Percentiles rank a stretch among this genome's conserved stretches.
Conservation (phyloP, 108 stramenopile genomes). For the Skeletonema grethae region DNA sequence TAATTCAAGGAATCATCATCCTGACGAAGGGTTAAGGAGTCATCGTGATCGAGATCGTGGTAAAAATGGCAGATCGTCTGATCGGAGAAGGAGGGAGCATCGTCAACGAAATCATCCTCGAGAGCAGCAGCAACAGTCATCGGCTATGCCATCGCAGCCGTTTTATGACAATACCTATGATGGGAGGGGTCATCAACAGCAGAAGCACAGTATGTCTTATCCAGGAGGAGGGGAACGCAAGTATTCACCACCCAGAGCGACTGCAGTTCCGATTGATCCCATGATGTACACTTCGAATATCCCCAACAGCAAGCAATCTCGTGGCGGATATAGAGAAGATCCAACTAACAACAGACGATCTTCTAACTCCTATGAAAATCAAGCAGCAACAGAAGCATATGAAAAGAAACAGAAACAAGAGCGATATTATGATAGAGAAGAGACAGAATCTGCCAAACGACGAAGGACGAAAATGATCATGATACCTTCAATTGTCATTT, state of each 20-base stretch:
- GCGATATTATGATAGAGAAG: not conserved
- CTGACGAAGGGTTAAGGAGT: not conserved
- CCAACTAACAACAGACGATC: not conserved
- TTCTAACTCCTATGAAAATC: not conserved
- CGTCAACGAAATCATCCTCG: not conserved
- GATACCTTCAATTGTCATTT: conserved; percentile 6
- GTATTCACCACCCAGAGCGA: not conserved
- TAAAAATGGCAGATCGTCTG: not conserved
- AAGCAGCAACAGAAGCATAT: not conserved
- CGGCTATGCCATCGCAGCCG: not conserved
- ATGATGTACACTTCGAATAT: not conserved
- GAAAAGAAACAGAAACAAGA: conserved; percentile 1
- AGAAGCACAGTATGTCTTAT: not conserved
- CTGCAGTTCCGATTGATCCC: not conserved
- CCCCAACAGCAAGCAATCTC: not conserved
- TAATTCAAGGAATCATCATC: not conserved
- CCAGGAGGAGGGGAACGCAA: not conserved
- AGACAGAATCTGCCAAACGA: not conserved
- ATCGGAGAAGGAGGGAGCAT: not conserved
- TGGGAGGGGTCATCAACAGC: not conserved
- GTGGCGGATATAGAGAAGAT: not conserved
- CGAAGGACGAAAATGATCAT: conserved; percentile 17
- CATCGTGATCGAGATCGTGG: not conserved
- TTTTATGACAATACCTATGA: not conserved
- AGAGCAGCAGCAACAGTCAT: not conserved